phyloP scores from a whole-genome alignment of 1,139 yeast genomes.

The Magnusiomyces tetraspermus region DNA sequence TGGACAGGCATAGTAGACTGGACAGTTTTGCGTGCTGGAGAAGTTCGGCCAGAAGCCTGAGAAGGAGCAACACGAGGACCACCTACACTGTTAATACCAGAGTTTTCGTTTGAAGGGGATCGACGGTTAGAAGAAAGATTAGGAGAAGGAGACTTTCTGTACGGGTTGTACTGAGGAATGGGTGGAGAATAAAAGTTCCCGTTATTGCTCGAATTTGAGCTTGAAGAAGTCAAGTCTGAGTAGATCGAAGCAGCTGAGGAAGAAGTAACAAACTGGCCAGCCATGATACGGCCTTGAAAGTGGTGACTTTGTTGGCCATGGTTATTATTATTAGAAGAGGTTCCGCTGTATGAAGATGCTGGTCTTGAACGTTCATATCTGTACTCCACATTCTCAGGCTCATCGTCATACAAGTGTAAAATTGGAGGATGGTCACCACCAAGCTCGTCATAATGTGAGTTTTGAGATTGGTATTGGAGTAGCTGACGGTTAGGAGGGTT shows the following conservation, averaged over 20 bases:
- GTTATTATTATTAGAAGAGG: neutral
- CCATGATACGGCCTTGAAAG: neutral
- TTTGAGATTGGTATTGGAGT: neutral
- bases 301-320: no score
- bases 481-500: neutral
- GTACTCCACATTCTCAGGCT: neutral
- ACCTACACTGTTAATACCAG: neutral
- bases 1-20: neutral
- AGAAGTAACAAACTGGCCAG: slow-evolving; percentile 5
- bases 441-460: neutral
- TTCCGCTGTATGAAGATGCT: neutral
- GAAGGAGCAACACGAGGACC: neutral
- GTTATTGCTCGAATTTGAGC: slow-evolving; percentile 2
- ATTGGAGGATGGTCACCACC: neutral
- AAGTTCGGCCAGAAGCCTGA: neutral
- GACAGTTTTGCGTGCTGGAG: slow-evolving; percentile 6
- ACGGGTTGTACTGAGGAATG: slow-evolving; percentile 12
- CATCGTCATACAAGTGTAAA: neutral
- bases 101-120: neutral
- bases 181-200: slow-evolving; percentile 11
- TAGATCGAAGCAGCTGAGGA: slow-evolving; percentile 14
- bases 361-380: neutral
- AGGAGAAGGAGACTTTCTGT: slow-evolving; percentile 7
- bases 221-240: slow-evolving; percentile 11
- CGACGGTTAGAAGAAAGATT: neutral